These are phyloP conservation scores for Boletus sp. DNA, from an alignment of 768 basidiomycete genomes.

Conservation along the genomic window DNA sequence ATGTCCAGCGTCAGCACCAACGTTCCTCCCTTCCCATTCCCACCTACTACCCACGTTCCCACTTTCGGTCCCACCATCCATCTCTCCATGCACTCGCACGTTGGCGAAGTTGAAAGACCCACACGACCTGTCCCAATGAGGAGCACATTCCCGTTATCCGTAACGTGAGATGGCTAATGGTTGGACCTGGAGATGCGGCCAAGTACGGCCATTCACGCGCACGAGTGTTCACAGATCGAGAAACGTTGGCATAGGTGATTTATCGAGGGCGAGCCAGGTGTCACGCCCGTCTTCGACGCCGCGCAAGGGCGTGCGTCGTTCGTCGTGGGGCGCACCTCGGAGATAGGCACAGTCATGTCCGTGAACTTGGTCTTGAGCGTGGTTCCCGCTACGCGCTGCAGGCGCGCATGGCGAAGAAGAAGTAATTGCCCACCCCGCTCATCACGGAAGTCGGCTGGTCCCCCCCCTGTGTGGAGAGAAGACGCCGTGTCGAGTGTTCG, in stretches of 20 bases:
- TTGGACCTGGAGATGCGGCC: conserved; percentile 26
- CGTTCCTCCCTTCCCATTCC: conserved; percentile 1
- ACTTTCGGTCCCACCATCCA: not conserved
- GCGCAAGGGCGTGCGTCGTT: conserved; percentile 11
- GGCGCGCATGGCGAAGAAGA: conserved; percentile 64
- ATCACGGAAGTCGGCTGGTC: conserved; percentile 21
- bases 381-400: conserved; percentile 30
- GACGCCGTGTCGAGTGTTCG: conserved; percentile 8
- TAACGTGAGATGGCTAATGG: conserved; percentile 44
- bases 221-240: conserved; percentile 47
- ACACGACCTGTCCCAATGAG: conserved; percentile 49
- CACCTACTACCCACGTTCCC: not conserved
- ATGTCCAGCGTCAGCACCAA: not conserved
- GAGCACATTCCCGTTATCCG: conserved; percentile 50
- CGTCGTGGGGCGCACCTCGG: conserved; percentile 9
- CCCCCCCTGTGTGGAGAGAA: conserved; percentile 20
- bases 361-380: conserved; percentile 3
- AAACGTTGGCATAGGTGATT: conserved; percentile 45
- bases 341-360: conserved; percentile 5
- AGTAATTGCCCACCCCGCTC: conserved; percentile 32
- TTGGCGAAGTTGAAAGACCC: no score
- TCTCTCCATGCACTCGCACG: no score
- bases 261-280: conserved; percentile 1
- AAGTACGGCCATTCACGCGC: conserved; percentile 20
- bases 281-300: conserved; percentile 10